Conservation (phyloP, 2,329 filamentous ascomycete species). For the Claviceps capensis region DNA sequence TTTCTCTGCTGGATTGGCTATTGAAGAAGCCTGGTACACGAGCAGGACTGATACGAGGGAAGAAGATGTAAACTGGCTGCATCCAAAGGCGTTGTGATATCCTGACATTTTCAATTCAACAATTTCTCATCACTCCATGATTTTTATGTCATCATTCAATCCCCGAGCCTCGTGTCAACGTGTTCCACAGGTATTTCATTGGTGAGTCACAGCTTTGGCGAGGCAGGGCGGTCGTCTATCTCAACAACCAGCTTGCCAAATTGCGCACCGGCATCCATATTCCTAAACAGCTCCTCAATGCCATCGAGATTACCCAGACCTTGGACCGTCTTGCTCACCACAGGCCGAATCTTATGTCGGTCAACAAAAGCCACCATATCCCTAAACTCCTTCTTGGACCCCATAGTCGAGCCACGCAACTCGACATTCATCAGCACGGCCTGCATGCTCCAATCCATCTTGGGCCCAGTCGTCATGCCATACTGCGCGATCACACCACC, state of each 20-base stretch:
- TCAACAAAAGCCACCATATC: constrained; percentile 80
- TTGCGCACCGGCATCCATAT: constrained; percentile 74
- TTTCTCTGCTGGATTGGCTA: background rate
- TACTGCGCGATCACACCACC: constrained; percentile 80
- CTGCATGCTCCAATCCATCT: constrained; percentile 75
- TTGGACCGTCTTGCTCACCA: constrained; percentile 61
- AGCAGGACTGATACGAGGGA: background rate
- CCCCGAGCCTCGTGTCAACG: background rate
- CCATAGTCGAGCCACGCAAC: constrained; percentile 78
- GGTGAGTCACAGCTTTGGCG: constrained; percentile 26
- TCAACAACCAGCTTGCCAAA: constrained; percentile 89
- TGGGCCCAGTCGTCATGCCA: constrained; percentile 79
- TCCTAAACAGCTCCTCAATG: constrained; percentile 73
- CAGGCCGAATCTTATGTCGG: constrained; percentile 56
- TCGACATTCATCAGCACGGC: constrained; percentile 83
- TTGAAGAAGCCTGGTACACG: background rate
- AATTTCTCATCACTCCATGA: background rate
- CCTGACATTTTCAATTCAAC: background rate
- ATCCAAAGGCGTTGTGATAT: constrained; percentile 7
- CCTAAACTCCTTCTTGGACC: constrained; percentile 74
- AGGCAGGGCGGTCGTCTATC: constrained; percentile 29
- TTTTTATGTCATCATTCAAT: background rate
- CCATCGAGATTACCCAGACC: constrained; percentile 63
- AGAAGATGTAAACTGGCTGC: constrained; percentile 2
- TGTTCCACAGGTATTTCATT: background rate